Evolutionary conservation across 495 filamentous ascomycete genomes (phyloP).

Genomic region (Aspergillus haitiensis): DNA sequence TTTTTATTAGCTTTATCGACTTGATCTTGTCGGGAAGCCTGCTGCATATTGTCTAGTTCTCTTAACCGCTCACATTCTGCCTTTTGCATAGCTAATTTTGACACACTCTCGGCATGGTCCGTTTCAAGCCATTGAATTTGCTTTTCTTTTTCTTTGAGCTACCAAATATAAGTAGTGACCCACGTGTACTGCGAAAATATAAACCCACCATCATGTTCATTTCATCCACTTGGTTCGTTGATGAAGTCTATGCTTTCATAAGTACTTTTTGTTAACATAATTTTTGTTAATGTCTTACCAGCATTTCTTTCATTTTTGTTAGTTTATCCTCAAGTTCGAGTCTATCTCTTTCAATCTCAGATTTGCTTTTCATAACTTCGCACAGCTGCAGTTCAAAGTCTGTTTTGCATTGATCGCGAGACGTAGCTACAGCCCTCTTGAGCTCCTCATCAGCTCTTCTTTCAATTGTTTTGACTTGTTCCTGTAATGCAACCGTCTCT

Average conservation of each 20-base stretch:
- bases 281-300: conserved; percentile 26
- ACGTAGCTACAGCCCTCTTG: conserved; percentile 21
- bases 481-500: conserved; percentile 25
- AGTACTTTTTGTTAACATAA: conserved; percentile 24
- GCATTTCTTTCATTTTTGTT: conserved; percentile 19
- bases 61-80: conserved; percentile 26
- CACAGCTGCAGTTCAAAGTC: conserved; percentile 30
- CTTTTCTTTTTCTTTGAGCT: conserved; percentile 28
- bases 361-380: conserved; percentile 25
- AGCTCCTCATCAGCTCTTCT: conserved; percentile 30
- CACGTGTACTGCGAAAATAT: neutral
- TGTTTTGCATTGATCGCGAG: conserved; percentile 24
- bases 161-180: conserved; percentile 18
- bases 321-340: conserved; percentile 24
- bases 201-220: conserved; percentile 22
- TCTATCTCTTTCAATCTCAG: conserved; percentile 20
- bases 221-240: conserved; percentile 10
- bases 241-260: conserved; percentile 20
- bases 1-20: conserved; percentile 29
- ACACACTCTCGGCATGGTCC: conserved; percentile 18
- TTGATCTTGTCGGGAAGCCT: conserved; percentile 23
- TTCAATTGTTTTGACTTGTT: conserved; percentile 25
- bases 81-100: conserved; percentile 23
- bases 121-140: conserved; percentile 27
- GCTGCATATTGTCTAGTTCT: conserved; percentile 25